Percentiles rank a stretch among this genome's conserved stretches.
phyloP scores from a whole-genome alignment of 345 rosid species.

The Eucalyptus regnans region DNA sequence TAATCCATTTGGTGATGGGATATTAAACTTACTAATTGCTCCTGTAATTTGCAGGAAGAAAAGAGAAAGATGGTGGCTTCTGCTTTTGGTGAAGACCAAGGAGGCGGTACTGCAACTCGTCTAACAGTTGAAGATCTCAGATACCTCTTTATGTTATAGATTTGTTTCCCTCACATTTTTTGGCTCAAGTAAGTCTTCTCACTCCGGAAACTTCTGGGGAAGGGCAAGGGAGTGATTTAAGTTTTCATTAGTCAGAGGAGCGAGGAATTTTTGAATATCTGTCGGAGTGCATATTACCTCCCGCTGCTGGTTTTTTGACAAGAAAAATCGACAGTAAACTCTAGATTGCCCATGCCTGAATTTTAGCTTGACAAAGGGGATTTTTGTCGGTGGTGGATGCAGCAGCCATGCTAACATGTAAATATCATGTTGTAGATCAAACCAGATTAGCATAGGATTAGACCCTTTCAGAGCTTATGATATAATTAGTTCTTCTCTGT shows the following conservation, averaged over 20 bases:
- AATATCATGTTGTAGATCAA: not conserved
- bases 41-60: slow-evolving; percentile 46
- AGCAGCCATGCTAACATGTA: not conserved
- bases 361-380: not conserved
- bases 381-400: not conserved
- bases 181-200: not conserved
- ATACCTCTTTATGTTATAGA: slow-evolving; percentile 34
- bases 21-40: fast-evolving
- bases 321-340: not conserved
- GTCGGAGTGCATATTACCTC: not conserved
- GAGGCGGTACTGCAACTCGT: slow-evolving; percentile 64
- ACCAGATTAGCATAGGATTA: not conserved
- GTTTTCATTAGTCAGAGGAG: not conserved
- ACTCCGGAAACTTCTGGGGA: not conserved
- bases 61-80: slow-evolving; percentile 94
- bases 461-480: not conserved
- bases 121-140: slow-evolving; percentile 82
- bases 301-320: not conserved
- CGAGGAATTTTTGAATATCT: not conserved
- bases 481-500: not conserved
- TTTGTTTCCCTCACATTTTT: not conserved
- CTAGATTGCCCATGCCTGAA: not conserved
- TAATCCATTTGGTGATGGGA: not conserved
- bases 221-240: not conserved
- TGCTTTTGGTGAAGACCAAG: slow-evolving; percentile 93